Conservation (phyloP, 148 eudicot genomes). For the Nyssa sinensis region DNA sequence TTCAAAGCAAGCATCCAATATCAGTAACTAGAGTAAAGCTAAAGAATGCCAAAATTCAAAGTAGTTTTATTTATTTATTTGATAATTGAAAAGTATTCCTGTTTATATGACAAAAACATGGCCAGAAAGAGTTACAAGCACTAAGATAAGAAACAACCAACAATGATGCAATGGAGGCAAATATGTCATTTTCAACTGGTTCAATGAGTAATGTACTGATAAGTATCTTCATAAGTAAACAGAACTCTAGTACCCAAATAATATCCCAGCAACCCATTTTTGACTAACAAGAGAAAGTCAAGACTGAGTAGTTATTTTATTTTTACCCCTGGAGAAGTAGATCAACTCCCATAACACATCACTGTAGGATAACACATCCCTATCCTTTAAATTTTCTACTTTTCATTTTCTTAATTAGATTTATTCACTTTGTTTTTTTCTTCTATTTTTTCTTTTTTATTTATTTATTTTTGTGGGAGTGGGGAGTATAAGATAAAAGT, state of each 20-base stretch:
- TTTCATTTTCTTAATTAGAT: neutral
- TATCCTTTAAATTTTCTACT: neutral
- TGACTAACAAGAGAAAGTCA: neutral
- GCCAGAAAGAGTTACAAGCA: no score
- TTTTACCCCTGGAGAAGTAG: neutral
- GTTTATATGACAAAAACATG: neutral
- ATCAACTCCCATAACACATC: neutral
- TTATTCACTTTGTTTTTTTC: neutral
- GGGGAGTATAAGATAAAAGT: no score
- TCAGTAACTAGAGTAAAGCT: neutral
- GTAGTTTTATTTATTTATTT: no score
- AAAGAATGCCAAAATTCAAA: neutral
- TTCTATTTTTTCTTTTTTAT: no score
- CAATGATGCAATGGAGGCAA: neutral
- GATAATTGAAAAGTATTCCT: neutral
- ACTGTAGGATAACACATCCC: neutral
- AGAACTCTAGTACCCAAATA: neutral
- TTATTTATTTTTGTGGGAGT: no score
- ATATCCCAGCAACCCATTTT: neutral
- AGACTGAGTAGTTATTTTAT: neutral
- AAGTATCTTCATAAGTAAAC: neutral
- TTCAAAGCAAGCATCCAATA: neutral
- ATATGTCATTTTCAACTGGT: neutral
- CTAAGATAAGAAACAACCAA: neutral
- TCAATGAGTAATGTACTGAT: neutral